phyloP scores from a whole-genome alignment of 139 green algal genomes.

The Trebouxia sp. region DNA sequence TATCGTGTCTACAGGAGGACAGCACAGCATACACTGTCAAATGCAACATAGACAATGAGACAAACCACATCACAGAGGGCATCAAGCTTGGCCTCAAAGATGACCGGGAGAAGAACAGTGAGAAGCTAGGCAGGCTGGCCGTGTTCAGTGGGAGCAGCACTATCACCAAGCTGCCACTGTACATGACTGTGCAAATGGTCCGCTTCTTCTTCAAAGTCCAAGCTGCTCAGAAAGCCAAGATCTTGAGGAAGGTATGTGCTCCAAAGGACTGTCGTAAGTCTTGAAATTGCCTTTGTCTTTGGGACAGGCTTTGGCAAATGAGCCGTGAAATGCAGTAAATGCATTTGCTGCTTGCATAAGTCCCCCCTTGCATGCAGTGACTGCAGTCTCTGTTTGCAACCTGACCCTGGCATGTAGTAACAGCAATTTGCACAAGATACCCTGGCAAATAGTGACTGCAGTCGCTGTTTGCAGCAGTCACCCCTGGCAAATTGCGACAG shows the following conservation, averaged over 20 bases:
- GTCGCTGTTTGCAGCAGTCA: not conserved
- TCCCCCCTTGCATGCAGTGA: too few relatives aligned
- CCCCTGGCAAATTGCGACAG: too few relatives aligned
- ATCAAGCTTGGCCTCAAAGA: conserved; percentile 83
- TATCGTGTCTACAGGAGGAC: conserved; percentile 60
- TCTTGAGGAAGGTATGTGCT: conserved; percentile 85
- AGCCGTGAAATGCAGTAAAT: too few relatives aligned
- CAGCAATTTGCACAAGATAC: too few relatives aligned
- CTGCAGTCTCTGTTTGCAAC: too few relatives aligned
- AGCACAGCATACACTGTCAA: conserved; percentile 78
- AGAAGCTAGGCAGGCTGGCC: conserved; percentile 46
- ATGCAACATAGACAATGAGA: conserved; percentile 94
- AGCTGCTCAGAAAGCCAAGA: conserved; percentile 96
- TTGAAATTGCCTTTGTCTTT: too few relatives aligned
- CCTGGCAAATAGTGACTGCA: too few relatives aligned
- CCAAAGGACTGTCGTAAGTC: not conserved
- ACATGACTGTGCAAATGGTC: conserved; percentile 95
- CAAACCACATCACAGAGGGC: conserved; percentile 89
- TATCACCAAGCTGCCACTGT: conserved; percentile 75
- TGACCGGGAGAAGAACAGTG: conserved; percentile 83
- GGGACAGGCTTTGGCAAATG: too few relatives aligned
- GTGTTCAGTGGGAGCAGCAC: conserved; percentile 45
- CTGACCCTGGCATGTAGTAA: too few relatives aligned
- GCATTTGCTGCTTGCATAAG: too few relatives aligned
- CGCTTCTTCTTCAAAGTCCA: conserved; percentile 94